A percentile compares a stretch with the other conserved stretches of the same genome.
Evolutionary conservation across 2,329 filamentous ascomycete genomes (phyloP).

Genomic region (Colletotrichum melonis): DNA sequence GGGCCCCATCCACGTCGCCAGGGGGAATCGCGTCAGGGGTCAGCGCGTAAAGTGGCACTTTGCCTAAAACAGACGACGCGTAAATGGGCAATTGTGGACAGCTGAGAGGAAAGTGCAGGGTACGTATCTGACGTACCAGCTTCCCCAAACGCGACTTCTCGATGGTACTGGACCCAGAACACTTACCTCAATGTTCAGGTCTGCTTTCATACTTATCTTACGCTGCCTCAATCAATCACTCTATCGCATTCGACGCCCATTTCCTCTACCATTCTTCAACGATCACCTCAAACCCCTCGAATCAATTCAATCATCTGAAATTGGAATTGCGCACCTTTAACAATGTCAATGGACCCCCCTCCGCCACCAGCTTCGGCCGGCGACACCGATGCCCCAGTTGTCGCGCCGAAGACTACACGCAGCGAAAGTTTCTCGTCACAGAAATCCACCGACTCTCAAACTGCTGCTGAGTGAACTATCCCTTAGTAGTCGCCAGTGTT

Average conservation of each 20-base stretch:
- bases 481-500: not conserved
- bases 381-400: constrained; percentile 33
- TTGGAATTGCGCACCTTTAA: not conserved
- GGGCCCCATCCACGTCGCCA: constrained; percentile 31
- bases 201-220: not conserved
- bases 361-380: constrained; percentile 42
- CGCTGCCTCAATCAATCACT: not conserved
- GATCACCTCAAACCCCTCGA: not conserved
- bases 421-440: constrained; percentile 70
- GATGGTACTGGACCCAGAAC: not conserved
- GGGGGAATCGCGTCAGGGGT: constrained; percentile 31
- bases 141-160: constrained; percentile 14
- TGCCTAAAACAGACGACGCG: constrained; percentile 41
- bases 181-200: too few species aligned
- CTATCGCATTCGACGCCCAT: not conserved
- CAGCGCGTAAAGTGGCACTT: constrained; percentile 59
- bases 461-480: constrained; percentile 72
- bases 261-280: not conserved
- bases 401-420: constrained; percentile 48
- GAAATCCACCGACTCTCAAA: constrained; percentile 74
- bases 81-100: constrained; percentile 37
- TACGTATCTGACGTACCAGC: constrained; percentile 28
- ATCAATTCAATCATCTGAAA: not conserved
- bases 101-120: not conserved
- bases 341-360: constrained; percentile 53